Evolutionary conservation across 2,329 filamentous ascomycete species (phyloP), one percentile per base, ranked within the genome.

Genomic region (Penicillium sp.): DNA sequence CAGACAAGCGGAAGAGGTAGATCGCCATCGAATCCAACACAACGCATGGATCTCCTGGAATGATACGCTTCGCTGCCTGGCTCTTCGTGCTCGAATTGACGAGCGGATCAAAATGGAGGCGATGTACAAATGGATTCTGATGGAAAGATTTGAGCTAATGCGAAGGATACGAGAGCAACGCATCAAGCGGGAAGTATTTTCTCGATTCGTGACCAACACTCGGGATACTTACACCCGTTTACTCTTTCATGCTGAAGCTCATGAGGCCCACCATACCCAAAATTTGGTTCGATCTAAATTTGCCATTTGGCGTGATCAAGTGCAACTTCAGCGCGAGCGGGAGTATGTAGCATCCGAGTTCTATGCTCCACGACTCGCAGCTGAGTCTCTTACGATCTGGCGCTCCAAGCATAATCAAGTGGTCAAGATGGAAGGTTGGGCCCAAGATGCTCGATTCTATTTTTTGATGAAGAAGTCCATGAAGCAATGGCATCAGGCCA

Each of bases 41-140:
- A 84, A 84, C 67, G 77, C 82, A 4, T 85, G 82, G 76, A 85
- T 80, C 1, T 74, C 76, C 11, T 88, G 86, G 86, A 87, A 87
- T 60, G 83, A 87, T 64, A 75, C 75, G 16, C 75, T 87, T 16
- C 82, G 85, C 19, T 80, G 78, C 59, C 76, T 80, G 62, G 79
- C 79, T 16, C 70, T 87, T 2, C 73, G 72, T 48, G 73, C 78
- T 21, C 80, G 78, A 15, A 82, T 86, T 47, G 78, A 86, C 60
- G 79, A 83, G 60, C 79, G 85, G 4, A 62, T 86, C 40, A 73
- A 83, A 41, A 72, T 82, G 31, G 80, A 87, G 65, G 71, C 76
- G 7, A 74, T 88, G 59, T 86, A 86, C 69, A 84, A 79, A 69
- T 87, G 84, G 85, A 78, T 82, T n/a, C 65, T 87, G 31, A 78